These are phyloP conservation scores for Zygosaccharomyces sapae DNA, from an alignment of 1,139 yeast genomes.

Conservation along the genomic window DNA sequence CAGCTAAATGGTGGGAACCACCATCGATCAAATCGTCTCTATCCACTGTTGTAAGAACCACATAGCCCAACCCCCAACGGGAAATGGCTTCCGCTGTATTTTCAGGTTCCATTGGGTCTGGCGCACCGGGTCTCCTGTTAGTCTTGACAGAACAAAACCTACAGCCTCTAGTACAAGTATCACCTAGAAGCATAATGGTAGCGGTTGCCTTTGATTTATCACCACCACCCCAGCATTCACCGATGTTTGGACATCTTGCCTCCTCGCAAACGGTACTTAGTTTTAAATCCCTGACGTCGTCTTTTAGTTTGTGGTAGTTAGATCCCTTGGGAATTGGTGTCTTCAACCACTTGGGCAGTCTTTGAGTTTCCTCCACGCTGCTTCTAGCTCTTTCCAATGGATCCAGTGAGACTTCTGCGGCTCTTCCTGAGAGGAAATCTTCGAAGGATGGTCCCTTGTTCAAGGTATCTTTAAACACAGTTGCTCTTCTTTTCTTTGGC, in stretches of 20 bases:
- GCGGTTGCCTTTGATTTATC: slow-evolving; percentile 95
- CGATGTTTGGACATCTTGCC: slow-evolving; percentile 97
- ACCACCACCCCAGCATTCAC: slow-evolving; percentile 99
- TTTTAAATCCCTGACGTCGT: slow-evolving; percentile 82
- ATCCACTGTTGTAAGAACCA: slow-evolving; percentile 94
- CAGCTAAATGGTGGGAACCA: slow-evolving; percentile 85
- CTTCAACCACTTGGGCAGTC: slow-evolving; percentile 85
- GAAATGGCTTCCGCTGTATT: slow-evolving; percentile 96
- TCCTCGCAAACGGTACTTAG: slow-evolving; percentile 97
- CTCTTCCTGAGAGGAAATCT: slow-evolving; percentile 80
- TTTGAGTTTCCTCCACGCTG: slow-evolving; percentile 36
- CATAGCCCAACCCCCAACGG: slow-evolving; percentile 98
- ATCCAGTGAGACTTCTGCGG: slow-evolving; percentile 58
- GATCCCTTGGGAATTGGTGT: slow-evolving; percentile 94
- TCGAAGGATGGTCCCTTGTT: slow-evolving; percentile 91
- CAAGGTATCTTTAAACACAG: slow-evolving; percentile 65
- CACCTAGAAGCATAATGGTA: slow-evolving; percentile 96
- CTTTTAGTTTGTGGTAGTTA: slow-evolving; percentile 71
- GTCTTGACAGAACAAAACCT: slow-evolving; percentile 97
- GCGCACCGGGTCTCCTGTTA: slow-evolving; percentile 74
- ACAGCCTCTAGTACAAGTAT: slow-evolving; percentile 98
- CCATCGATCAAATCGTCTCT: slow-evolving; percentile 93
- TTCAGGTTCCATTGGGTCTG: slow-evolving; percentile 96
- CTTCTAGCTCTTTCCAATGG: slow-evolving; percentile 68
- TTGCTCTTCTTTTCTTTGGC: slow-evolving; percentile 46